These are phyloP conservation scores for Rhexocercosporidium sp. DNA, from an alignment of 2,329 filamentous ascomycete genomes.

Conservation along the genomic window DNA sequence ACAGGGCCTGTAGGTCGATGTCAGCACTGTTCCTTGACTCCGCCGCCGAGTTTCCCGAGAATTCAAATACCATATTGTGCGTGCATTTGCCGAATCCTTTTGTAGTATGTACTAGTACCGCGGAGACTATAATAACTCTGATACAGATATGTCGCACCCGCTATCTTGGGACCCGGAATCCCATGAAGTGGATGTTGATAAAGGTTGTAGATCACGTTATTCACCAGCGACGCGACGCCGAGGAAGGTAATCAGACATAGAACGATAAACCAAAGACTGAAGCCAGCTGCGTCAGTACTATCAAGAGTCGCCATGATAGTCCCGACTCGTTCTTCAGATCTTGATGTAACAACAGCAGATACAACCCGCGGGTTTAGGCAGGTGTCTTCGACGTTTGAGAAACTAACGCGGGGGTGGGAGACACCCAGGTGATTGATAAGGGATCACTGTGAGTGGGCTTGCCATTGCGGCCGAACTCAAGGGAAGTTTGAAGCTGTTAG, in stretches of 20 bases:
- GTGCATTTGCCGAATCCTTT: slow-evolving; percentile 27
- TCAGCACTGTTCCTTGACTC: neutral
- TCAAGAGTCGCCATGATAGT: neutral
- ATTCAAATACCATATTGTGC: slow-evolving; percentile 28
- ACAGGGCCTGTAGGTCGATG: slow-evolving; percentile 33
- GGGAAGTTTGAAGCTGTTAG: neutral
- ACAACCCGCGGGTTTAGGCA: neutral
- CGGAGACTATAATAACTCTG: slow-evolving; percentile 28
- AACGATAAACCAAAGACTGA: neutral
- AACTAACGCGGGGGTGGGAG: neutral
- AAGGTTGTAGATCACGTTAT: slow-evolving; percentile 23
- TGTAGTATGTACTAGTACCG: slow-evolving; percentile 25
- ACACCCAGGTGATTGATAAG: neutral
- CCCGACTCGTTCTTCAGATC: neutral
- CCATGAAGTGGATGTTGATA: slow-evolving; percentile 28
- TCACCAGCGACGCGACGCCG: neutral
- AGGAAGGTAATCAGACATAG: neutral
- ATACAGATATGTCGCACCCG: slow-evolving; percentile 31
- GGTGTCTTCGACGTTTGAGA: neutral
- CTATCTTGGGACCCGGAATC: slow-evolving; percentile 35
- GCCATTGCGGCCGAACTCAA: neutral
- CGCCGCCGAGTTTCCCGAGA: neutral
- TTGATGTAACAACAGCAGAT: neutral
- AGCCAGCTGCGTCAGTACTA: neutral
- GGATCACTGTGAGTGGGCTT: neutral